Evolutionary conservation across 768 basidiomycete genomes (phyloP).

Genomic region (Mycena sanguinolenta): DNA sequence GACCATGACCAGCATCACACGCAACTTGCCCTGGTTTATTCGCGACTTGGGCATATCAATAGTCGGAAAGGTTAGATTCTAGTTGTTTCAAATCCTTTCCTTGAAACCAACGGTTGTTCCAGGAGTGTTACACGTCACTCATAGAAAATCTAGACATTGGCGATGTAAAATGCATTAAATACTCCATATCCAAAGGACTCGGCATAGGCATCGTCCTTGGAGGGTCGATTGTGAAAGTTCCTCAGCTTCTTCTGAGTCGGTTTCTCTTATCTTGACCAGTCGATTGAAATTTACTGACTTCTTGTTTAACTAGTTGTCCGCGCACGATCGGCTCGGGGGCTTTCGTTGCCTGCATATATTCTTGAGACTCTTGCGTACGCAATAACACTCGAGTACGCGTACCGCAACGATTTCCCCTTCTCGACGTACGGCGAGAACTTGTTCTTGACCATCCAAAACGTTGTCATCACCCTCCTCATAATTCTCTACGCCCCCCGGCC

Average conservation of each 20-base stretch:
- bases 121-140: slow-evolving; percentile 94
- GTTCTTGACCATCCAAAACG: slow-evolving; percentile 92
- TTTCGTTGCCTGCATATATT: slow-evolving; percentile 88
- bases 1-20: slow-evolving; percentile 82
- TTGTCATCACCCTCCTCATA: slow-evolving; percentile 90
- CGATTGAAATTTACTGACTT: slow-evolving; percentile 16
- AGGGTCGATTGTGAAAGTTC: slow-evolving; percentile 96
- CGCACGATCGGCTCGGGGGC: slow-evolving; percentile 84
- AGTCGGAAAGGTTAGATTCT: slow-evolving; percentile 77
- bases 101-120: slow-evolving; percentile 17
- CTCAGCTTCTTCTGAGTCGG: slow-evolving; percentile 89
- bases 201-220: slow-evolving; percentile 94
- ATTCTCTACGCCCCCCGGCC: slow-evolving; percentile 67
- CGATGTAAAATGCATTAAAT: slow-evolving; percentile 90
- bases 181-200: slow-evolving; percentile 91
- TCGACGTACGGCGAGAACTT: slow-evolving; percentile 98
- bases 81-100: neutral
- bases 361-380: slow-evolving; percentile 94
- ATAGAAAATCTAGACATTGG: slow-evolving; percentile 86
- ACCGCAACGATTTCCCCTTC: slow-evolving; percentile 90
- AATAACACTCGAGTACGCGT: slow-evolving; percentile 90
- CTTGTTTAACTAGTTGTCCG: slow-evolving; percentile 65
- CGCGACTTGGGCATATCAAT: slow-evolving; percentile 85
- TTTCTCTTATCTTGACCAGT: neutral
- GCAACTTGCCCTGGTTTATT: slow-evolving; percentile 88